Base-by-base conservation (phyloP, 768 basidiomycete species). In the Sporobolomyces roseus region DNA sequence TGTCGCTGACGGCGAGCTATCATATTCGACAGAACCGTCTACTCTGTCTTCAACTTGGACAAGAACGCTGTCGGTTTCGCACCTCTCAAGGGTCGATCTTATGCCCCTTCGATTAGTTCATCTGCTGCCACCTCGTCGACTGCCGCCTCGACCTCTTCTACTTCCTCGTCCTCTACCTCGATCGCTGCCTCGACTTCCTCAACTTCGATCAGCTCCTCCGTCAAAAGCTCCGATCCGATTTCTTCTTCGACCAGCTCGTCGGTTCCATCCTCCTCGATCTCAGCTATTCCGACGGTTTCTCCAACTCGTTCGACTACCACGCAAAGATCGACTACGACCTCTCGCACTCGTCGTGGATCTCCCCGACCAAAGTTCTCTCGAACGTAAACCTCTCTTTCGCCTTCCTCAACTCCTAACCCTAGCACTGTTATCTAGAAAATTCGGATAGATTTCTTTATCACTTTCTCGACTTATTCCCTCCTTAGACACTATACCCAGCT, bases 41-140 rank as follows among this genome's bases (percentile, higher is more conserved):
- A 69, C 54, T 49, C 73, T 9, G 54, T 65, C 27, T 75, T 72
- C 59, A 41, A 70, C 62, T 55, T 68, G 29, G 69, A 65, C 14
- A 45, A 36, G 9, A 73, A 71, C 51, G 21, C 50, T 5, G 71
- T 75, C 52, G 74, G 74, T 8, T 73, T 75, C 63, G 71, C 71
- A n/a, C 41, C 16, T 27, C 62, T 54, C 45, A 60, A 33, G n/a
- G 58, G 58, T 13, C 48, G 49, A 32, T n/a, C 48, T 17, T 60
- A 60, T 32, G 43, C 56, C 23, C 14, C 27, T 7, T 46, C 45
- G 45, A 21, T 23, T 46, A 41, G 9, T 41, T 25, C 38, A n/a
- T 56, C 54, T n/a, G 21, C 35, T 5, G 23, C 23, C 35, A 38
- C 54, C n/a, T 41, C 54, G 23, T n/a, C 54, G 13, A n/a, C 25